Conservation (phyloP, 2,329 filamentous ascomycete species). For the Ambrosiella cleistominuta region DNA sequence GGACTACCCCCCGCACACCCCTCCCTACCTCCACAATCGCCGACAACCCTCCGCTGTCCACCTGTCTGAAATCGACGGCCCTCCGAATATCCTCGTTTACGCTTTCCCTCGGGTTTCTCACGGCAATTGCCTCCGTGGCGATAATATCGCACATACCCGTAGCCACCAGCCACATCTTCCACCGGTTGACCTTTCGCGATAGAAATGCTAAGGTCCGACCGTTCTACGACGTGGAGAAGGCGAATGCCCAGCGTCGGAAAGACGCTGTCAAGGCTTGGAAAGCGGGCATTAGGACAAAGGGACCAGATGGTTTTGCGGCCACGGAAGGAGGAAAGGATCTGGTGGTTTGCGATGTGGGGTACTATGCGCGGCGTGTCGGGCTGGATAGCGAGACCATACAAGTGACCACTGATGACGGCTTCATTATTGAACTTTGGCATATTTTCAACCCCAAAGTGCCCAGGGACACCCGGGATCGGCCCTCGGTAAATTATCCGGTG, state of each 20-base stretch:
- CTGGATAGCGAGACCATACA: slow-evolving; percentile 68
- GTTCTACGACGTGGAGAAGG: too few species aligned
- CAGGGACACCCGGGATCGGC: slow-evolving; percentile 18
- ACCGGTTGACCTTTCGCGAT: too few species aligned
- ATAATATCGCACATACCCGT: slow-evolving; percentile 47
- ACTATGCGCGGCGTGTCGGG: slow-evolving; percentile 77
- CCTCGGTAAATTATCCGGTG: slow-evolving; percentile 50
- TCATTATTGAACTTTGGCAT: slow-evolving; percentile 78
- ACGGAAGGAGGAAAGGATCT: slow-evolving; percentile 68
- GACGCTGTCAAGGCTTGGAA: not conserved
- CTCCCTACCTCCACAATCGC: not conserved
- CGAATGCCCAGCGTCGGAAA: slow-evolving; percentile 16
- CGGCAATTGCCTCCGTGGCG: slow-evolving; percentile 57
- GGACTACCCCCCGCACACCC: not conserved
- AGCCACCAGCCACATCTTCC: slow-evolving; percentile 18
- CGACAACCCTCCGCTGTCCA: not conserved
- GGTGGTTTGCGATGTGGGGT: slow-evolving; percentile 59
- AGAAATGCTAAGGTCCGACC: too few species aligned
- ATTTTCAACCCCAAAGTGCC: slow-evolving; percentile 62
- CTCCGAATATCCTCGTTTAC: slow-evolving; percentile 55
- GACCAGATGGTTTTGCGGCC: slow-evolving; percentile 40
- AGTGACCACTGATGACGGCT: slow-evolving; percentile 87
- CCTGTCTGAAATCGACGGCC: slow-evolving; percentile 42
- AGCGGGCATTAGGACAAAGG: not conserved
- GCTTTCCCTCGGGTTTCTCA: slow-evolving; percentile 60